Evolutionary conservation across 805 yeast genomes (phyloP).

Genomic region (Nakazawaea pomicola): DNA sequence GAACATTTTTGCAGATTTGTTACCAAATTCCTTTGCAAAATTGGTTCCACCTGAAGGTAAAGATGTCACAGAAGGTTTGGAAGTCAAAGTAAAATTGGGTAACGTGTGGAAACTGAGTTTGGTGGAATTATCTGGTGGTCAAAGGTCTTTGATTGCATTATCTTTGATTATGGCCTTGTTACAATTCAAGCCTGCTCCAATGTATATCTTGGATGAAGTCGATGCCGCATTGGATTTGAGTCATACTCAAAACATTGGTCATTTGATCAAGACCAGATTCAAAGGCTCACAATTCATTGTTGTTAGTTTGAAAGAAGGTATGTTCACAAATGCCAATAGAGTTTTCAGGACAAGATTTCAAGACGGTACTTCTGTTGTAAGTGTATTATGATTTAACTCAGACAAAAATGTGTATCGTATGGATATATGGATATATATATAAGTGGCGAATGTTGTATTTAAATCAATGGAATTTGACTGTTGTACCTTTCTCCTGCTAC

Average conservation of each 20-base stretch:
- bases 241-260: conserved; percentile 97
- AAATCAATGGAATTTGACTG: too few species aligned
- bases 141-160: conserved; percentile 87
- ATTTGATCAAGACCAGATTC: conserved; percentile 88
- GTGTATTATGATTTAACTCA: conserved; percentile 47
- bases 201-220: conserved; percentile 96
- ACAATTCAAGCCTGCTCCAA: conserved; percentile 96
- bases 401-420: background rate
- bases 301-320: conserved; percentile 94
- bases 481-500: too few species aligned
- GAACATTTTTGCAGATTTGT: conserved; percentile 75
- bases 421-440: background rate
- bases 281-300: conserved; percentile 95
- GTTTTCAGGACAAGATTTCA: conserved; percentile 91
- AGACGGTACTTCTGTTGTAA: conserved; percentile 93
- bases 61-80: conserved; percentile 86
- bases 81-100: conserved; percentile 85
- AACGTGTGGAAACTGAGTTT: conserved; percentile 90
- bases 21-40: conserved; percentile 89
- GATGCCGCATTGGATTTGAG: conserved; percentile 97
- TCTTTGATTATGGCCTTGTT: conserved; percentile 87
- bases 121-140: conserved; percentile 96
- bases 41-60: conserved; percentile 75
- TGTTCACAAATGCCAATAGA: conserved; percentile 96
- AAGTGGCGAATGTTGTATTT: too few species aligned